Evolutionary conservation across 768 basidiomycete genomes (phyloP), one percentile per base, ranked within the genome.

Genomic region (Tulasnella sp.): DNA sequence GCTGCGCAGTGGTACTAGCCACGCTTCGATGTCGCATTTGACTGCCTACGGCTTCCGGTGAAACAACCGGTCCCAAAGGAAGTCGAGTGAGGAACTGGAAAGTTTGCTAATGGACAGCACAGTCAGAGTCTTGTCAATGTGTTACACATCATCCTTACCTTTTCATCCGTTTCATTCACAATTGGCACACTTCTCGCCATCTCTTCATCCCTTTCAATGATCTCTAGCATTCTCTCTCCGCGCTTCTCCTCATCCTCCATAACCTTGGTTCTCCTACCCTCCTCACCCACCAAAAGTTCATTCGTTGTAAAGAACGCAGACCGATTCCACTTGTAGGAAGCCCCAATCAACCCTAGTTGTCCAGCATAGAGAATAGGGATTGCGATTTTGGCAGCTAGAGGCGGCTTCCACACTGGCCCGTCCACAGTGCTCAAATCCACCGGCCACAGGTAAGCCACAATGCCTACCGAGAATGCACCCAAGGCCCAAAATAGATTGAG

Each of bases 371-470:
- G 19, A 35, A 19, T 19, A 12, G 34, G 34, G 34, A 35, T 12
- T 10, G 19, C 12, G 19, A 35, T 35, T 35, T 35, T 10, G 12
- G 34, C 34, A 12, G 15, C 28, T 31, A 7, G 27, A 22, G 8
- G n/a, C 45, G 20, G 32, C 27, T 16, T 24, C 29, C 28, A 47
- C 25, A 4, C 27, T 32, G 15, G 33, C 12, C 25, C 31, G 9
- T 10, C 45, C 45, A 6, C 27, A 35, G n/a, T 47, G 32, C 16
- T 15, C n/a, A 25, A 16, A 29, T 19, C 25, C 22, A 1, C 13
- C 13, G 49, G 49, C 49, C 49, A 51, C 28, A 51, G 49, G 31
- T 51, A 51, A 7, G 39, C 39, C 28, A 51, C 44, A 42, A 51
- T 43, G 27, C 37, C 39, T 28, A 51, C 34, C 8, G 49, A 51